phyloP scores from a whole-genome alignment of 345 rosid genomes.

The Balakata baccata region DNA sequence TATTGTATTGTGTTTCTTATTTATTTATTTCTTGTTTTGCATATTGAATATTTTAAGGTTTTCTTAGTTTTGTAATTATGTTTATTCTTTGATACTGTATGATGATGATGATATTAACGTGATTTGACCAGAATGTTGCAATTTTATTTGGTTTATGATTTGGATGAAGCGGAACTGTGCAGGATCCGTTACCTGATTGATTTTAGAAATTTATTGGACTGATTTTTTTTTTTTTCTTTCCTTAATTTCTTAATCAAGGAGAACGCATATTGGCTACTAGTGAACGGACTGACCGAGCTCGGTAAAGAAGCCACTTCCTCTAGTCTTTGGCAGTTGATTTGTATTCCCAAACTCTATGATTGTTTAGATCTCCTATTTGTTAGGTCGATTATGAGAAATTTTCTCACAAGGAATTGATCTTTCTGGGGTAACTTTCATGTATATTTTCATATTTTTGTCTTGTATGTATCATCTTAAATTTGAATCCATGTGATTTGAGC shows the following conservation, averaged over 20 bases:
- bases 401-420: neutral
- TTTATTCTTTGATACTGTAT: no score
- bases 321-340: slow-evolving; percentile 5
- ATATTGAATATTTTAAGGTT: no score
- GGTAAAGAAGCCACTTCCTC: neutral
- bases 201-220: no score
- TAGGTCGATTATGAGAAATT: neutral
- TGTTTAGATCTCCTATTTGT: no score
- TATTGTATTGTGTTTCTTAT: neutral
- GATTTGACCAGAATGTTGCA: no score
- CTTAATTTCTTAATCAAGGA: neutral
- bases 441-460: neutral
- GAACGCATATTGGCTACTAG: neutral
- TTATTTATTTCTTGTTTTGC: neutral
- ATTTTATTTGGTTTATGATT: no score
- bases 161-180: no score
- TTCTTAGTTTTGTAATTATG: no score
- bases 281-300: neutral
- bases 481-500: neutral
- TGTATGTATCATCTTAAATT: neutral
- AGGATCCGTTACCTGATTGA: no score
- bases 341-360: neutral
- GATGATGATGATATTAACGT: no score
- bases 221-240: neutral
- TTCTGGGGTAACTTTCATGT: neutral